phyloP scores from a whole-genome alignment of 495 filamentous ascomycete genomes.

The Neurospora africana region DNA sequence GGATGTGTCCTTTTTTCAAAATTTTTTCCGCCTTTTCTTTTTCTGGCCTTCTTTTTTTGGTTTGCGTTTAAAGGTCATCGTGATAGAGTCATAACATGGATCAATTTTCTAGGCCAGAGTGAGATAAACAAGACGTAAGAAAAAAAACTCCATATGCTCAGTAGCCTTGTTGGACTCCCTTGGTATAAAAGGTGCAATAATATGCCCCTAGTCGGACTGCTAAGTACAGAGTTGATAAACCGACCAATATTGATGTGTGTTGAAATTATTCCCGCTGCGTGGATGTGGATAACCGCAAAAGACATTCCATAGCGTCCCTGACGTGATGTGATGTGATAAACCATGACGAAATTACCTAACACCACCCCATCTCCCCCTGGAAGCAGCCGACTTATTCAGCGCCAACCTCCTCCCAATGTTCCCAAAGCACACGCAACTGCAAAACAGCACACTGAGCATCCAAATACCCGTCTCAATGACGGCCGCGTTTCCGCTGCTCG shows the following conservation, averaged over 20 bases:
- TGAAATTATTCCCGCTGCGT: neutral
- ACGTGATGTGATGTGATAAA: neutral
- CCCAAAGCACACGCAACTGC: constrained; percentile 89
- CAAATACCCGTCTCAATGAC: constrained; percentile 71
- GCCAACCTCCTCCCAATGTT: constrained; percentile 82
- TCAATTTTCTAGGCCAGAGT: neutral
- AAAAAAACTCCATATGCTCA: neutral
- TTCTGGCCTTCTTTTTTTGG: neutral
- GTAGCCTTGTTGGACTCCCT: neutral
- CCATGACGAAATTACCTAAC: constrained; percentile 13
- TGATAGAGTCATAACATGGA: neutral
- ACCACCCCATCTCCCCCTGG: constrained; percentile 28
- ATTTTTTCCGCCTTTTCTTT: neutral
- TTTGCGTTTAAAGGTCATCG: neutral
- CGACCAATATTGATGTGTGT: neutral
- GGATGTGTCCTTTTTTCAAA: neutral
- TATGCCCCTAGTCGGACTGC: neutral
- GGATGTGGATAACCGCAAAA: neutral
- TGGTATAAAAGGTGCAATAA: neutral
- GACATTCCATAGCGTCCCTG: neutral
- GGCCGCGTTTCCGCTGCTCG: constrained; percentile 54
- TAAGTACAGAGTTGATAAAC: neutral
- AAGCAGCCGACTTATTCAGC: constrained; percentile 26
- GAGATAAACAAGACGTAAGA: neutral
- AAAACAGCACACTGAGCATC: constrained; percentile 88